Conservation (phyloP, 345 rosid species). For the Schrenkiella parvula region DNA sequence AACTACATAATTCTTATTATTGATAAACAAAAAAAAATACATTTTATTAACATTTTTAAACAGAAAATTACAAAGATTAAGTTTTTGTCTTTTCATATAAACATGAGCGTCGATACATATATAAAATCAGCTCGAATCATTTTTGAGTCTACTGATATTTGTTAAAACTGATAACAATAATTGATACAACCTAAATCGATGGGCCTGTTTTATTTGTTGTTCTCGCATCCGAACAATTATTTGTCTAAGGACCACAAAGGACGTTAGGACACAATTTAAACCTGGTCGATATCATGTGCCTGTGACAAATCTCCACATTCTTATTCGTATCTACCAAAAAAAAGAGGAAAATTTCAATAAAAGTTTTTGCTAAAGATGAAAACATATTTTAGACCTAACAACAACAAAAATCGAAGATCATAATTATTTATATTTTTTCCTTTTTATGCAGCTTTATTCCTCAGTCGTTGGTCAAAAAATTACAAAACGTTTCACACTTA, state of each 20-base stretch:
- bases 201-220: background rate
- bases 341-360: background rate
- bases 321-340: background rate
- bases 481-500: background rate
- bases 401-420: background rate
- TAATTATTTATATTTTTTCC: background rate
- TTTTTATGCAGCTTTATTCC: no score
- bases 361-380: background rate
- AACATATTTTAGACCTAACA: background rate
- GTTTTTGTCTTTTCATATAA: background rate
- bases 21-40: no score
- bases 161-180: background rate
- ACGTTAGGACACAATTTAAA: slow-evolving; percentile 9
- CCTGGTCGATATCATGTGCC: slow-evolving; percentile 3
- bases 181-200: background rate
- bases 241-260: background rate
- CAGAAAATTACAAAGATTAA: background rate
- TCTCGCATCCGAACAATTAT: background rate
- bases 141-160: background rate
- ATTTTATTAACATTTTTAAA: no score
- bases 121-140: background rate
- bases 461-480: background rate
- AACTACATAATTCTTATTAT: no score
- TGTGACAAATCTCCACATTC: background rate
- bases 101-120: background rate